Base-by-base conservation (phyloP, 1,284 basidiomycete species). In the Psilocybe mexicana region DNA sequence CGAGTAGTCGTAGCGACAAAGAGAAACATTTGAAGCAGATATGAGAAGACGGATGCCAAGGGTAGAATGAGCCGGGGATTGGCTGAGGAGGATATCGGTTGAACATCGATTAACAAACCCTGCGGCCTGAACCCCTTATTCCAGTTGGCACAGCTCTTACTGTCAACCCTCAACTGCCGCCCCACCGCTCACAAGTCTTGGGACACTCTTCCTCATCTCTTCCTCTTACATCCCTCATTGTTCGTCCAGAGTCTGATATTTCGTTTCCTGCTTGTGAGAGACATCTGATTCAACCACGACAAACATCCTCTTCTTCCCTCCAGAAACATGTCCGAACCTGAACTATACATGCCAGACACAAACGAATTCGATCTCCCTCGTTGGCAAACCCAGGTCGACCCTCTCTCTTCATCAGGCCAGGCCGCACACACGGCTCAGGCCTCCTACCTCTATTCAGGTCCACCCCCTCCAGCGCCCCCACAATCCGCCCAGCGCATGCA, bases 341-440 rank as follows among this genome's bases (percentile, higher is more conserved):
- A 76, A 69, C 71, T 76, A 59, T 76, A 73, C 71, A 78, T 79
- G 77, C 70, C 75, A 70, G 76, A 76, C 73, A 70, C 76, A 63
- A 78, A 79, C 75, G 76, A 79, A 70, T 79, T 78, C 74, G 88
- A 90, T 80, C 86, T 92, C 64, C 89, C 90, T 65, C 88, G 89
- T 75, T 91, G 88, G 88, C 84, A 87, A 70, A 85, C 85, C 14
- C 86, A 87, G 65, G 77, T 83, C 74, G 85, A 88, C 74, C 75
- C 80, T 55, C 79, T 87, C 66, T 81, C 86, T 6, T 85, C 85
- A 43, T 82, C 85, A 40, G 77, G 80, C 3, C 83, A 85, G 72
- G 81, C 84, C 35, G 79, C 82, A 1, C 83, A 85, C 73, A 77
- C 83, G 30, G 79, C 82, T 14, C 86, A 87, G 67, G 69, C 83